phyloP scores from a whole-genome alignment of 345 rosid species.

The Arabis alpina region DNA sequence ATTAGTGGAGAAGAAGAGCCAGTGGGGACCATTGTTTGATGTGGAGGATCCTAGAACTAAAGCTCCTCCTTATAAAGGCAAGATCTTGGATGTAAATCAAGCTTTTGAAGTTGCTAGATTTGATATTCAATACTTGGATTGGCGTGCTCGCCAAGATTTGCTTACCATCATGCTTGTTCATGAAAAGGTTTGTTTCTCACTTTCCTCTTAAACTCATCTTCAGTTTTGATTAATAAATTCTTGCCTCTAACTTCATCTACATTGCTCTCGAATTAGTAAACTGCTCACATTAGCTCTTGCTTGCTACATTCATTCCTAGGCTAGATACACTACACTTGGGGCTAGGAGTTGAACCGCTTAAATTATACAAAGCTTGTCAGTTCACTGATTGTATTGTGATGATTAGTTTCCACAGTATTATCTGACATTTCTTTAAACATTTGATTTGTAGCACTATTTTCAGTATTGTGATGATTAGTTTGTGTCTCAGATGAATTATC shows the following conservation, averaged over 20 bases:
- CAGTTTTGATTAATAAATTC: too few species aligned
- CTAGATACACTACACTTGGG: neutral
- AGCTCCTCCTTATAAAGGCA: conserved; percentile 80
- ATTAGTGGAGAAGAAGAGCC: conserved; percentile 68
- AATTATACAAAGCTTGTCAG: neutral
- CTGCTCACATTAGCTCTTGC: neutral
- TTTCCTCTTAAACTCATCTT: neutral
- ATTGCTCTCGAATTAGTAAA: neutral
- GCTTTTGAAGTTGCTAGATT: conserved; percentile 92
- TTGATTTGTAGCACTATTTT: neutral
- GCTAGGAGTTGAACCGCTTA: neutral
- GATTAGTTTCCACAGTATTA: neutral
- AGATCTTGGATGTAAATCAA: conserved; percentile 82
- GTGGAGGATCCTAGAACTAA: conserved; percentile 97
- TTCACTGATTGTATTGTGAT: neutral
- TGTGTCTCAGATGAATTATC: neutral
- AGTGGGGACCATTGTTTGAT: conserved; percentile 76
- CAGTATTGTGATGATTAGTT: too few species aligned
- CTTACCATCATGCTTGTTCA: conserved; percentile 92
- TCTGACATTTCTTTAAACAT: neutral
- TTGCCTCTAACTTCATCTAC: conserved; percentile 1
- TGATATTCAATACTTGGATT: conserved; percentile 90
- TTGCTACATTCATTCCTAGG: conserved; percentile 12
- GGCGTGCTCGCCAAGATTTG: conserved; percentile 98
- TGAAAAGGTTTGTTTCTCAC: conserved; percentile 67